phyloP scores from a whole-genome alignment of 148 eudicot genomes.

The Dysphania ambrosioides region DNA sequence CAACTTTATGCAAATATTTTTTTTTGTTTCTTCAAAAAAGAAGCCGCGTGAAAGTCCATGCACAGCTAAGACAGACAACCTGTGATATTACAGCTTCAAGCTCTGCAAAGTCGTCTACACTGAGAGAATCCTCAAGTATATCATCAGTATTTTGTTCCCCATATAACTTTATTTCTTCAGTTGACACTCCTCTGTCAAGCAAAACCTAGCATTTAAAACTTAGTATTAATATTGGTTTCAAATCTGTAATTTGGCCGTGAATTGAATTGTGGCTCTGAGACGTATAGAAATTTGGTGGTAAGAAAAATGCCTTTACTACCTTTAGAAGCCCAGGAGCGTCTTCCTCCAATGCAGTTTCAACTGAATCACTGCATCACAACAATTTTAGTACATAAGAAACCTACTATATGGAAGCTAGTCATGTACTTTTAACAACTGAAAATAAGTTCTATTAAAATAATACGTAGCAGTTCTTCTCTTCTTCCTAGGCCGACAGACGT shows the following conservation, averaged over 20 bases:
- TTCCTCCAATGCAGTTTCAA: conserved; percentile 90
- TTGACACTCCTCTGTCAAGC: conserved; percentile 67
- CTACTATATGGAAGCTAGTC: neutral
- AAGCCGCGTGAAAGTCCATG: neutral
- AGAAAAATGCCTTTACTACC: conserved; percentile 39
- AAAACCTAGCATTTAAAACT: conserved; percentile 48
- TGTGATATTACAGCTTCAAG: conserved; percentile 78
- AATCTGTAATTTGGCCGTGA: neutral
- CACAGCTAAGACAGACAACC: conserved; percentile 36
- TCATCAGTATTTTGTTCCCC: conserved; percentile 65
- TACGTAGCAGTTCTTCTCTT: conserved; percentile 90
- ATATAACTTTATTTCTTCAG: conserved; percentile 80
- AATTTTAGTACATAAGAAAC: conserved; percentile 23
- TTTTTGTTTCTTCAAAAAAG: too few species aligned
- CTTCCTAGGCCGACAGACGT: conserved; percentile 53
- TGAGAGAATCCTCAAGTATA: conserved; percentile 46
- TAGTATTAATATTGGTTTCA: neutral
- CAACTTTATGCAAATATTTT: neutral
- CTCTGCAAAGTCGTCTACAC: conserved; percentile 66
- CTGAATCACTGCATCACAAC: conserved; percentile 63
- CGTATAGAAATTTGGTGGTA: neutral
- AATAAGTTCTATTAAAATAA: conserved; percentile 19
- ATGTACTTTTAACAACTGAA: neutral
- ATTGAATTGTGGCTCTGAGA: conserved; percentile 1
- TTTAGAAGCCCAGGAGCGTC: conserved; percentile 92